These are phyloP conservation scores for Xylaria sp. DNA, from an alignment of 2,329 filamentous ascomycete genomes.

Conservation along the genomic window DNA sequence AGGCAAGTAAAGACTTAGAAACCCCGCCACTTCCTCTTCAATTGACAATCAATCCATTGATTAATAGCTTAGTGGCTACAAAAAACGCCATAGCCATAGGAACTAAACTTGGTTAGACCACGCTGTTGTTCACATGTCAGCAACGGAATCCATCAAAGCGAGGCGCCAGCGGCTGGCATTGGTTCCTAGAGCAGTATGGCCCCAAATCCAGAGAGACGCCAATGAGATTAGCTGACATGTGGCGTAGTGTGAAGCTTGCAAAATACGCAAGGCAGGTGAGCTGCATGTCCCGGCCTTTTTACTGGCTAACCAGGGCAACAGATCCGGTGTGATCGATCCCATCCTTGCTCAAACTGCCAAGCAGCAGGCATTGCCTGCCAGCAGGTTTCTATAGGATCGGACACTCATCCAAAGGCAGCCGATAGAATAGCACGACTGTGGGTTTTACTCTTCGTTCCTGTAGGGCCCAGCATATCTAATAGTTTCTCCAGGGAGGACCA, in stretches of 20 bases:
- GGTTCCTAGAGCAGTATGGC: not conserved
- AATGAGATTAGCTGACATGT: not conserved
- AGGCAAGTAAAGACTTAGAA: too few relatives aligned
- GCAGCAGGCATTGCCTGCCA: not conserved
- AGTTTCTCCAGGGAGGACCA: not conserved
- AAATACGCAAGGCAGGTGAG: conserved; percentile 1
- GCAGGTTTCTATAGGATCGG: not conserved
- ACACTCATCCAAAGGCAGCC: not conserved
- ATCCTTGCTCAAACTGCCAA: conserved; percentile 1
- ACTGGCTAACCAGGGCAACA: not conserved
- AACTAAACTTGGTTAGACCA: not conserved
- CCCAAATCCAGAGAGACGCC: not conserved
- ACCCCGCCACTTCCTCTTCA: not conserved
- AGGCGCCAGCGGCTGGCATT: not conserved
- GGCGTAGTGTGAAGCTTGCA: not conserved
- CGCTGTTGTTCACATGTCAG: not conserved
- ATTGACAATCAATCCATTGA: not conserved
- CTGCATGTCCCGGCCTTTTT: not conserved
- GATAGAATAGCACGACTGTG: not conserved
- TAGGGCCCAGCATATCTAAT: not conserved
- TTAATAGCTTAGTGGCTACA: not conserved
- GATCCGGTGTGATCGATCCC: conserved; percentile 1
- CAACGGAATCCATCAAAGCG: not conserved
- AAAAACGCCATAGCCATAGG: too few relatives aligned
- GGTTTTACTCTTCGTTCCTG: not conserved